Evolutionary conservation across 2,329 filamentous ascomycete genomes (phyloP), one percentile per base, ranked within the genome.

Genomic region (Ophiostoma novo-ulmi): DNA sequence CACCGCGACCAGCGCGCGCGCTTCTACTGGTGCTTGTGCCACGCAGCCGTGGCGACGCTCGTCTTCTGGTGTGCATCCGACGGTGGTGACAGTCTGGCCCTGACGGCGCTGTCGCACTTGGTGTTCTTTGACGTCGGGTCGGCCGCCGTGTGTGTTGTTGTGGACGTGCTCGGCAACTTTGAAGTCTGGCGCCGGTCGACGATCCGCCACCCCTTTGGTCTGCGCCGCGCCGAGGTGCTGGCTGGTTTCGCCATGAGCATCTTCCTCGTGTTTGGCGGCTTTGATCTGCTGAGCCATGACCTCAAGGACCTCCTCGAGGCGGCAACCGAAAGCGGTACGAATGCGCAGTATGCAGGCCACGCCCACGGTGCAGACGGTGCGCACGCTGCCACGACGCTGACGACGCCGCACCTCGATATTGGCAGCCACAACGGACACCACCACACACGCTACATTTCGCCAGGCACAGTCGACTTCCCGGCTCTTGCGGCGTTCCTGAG

Each of bases 161-260:
- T 98, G 66, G 95, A 99, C 77, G 92, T 98, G 1, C 87, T 97
- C 67, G 89, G 92, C 69, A 99, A 99, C 79, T 99, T 99, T 76
- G 95, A 99, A 78, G 94, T 98, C 58, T 99, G 95, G 95, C 92
- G 93, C 74, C 88, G 94, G 66, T 94, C 92, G 75, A 96, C 90
- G 75, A 91, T 99, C 75, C 89, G 94, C 35, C 93, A 99, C 80
- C 95, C 95, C 0, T 99, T 99, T 77, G 94, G 90, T 3, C 86
- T 99, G 35, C 93, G 97, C 81, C 88, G 95, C 70, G 91, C 92
- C 71, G 95, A 99, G 80, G 94, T 99, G 5, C 87, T 99, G 20
- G 93, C 94, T 48, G 95, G 95, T 22, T 97, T 99, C 74, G 95
- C 94, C 72, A 93, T 98, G 88, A 96, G 93, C 69, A 91, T 99